phyloP scores from a whole-genome alignment of 306 rosid species.

The Medicago lupulina region DNA sequence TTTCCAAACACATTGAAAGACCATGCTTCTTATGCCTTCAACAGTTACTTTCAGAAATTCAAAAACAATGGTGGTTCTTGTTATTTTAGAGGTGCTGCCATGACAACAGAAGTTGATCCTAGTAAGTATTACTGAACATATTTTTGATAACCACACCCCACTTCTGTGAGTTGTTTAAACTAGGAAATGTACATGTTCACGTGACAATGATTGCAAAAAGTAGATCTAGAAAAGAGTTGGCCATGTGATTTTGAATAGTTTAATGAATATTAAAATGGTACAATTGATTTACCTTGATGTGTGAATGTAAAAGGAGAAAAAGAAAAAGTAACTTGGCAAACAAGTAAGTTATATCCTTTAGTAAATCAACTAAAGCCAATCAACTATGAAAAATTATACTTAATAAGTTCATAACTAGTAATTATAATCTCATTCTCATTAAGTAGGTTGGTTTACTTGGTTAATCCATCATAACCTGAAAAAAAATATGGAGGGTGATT shows the following conservation, averaged over 20 bases:
- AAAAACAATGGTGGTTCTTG: constrained; percentile 77
- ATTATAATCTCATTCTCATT: not conserved
- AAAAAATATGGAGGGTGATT: not conserved
- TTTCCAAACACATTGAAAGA: constrained; percentile 66
- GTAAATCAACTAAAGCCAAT: not conserved
- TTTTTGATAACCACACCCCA: not conserved
- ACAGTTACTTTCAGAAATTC: constrained; percentile 67
- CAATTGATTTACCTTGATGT: not conserved
- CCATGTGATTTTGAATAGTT: constrained; percentile 40
- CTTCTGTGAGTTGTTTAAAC: not conserved
- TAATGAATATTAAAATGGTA: constrained; percentile 7
- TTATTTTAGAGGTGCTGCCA: constrained; percentile 71
- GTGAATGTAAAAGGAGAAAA: not conserved
- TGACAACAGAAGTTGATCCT: constrained; percentile 80
- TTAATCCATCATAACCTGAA: too few relatives aligned
- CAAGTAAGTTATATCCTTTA: constrained; percentile 3
- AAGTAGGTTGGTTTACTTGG: not conserved
- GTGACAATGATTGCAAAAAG: constrained; percentile 38
- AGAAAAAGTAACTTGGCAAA: constrained; percentile 14
- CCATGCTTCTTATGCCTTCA: constrained; percentile 90
- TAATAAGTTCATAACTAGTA: too few relatives aligned
- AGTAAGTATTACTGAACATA: constrained; percentile 52
- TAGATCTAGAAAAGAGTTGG: constrained; percentile 25
- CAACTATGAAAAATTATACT: not conserved
- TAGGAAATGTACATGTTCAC: constrained; percentile 38